These are phyloP conservation scores for Agrocybe praecox DNA, from an alignment of 768 basidiomycete genomes.

Conservation along the genomic window DNA sequence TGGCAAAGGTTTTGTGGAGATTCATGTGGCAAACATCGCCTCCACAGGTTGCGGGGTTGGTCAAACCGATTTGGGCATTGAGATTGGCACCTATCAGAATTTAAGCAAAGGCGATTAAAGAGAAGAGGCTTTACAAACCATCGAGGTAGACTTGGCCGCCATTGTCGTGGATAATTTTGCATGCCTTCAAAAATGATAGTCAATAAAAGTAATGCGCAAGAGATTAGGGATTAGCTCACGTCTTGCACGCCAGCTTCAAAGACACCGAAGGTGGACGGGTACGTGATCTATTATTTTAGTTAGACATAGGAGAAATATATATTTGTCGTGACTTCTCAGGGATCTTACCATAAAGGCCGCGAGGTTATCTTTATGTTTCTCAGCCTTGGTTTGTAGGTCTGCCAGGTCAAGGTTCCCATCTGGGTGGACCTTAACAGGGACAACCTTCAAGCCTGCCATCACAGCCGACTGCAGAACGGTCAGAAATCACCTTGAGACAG, in stretches of 20 bases:
- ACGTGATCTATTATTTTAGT: conserved; percentile 71
- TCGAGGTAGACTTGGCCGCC: conserved; percentile 99
- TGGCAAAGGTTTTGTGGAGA: conserved; percentile 97
- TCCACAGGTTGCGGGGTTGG: conserved; percentile 92
- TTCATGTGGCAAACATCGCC: conserved; percentile 99
- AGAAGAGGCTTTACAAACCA: conserved; percentile 40
- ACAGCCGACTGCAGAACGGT: conserved; percentile 73
- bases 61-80: conserved; percentile 92
- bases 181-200: conserved; percentile 56
- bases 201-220: not conserved
- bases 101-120: not conserved
- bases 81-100: conserved; percentile 72
- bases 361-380: conserved; percentile 87
- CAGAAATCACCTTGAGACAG: not conserved
- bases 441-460: conserved; percentile 97
- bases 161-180: conserved; percentile 90
- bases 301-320: not conserved
- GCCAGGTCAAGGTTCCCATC: conserved; percentile 90
- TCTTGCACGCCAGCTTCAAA: conserved; percentile 91
- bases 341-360: conserved; percentile 96
- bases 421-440: conserved; percentile 85
- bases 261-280: conserved; percentile 97
- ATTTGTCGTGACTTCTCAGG: not conserved
- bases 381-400: conserved; percentile 86
- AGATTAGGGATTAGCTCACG: conserved; percentile 33